phyloP scores from a whole-genome alignment of 345 rosid genomes.

The Fremontodendron californicum region DNA sequence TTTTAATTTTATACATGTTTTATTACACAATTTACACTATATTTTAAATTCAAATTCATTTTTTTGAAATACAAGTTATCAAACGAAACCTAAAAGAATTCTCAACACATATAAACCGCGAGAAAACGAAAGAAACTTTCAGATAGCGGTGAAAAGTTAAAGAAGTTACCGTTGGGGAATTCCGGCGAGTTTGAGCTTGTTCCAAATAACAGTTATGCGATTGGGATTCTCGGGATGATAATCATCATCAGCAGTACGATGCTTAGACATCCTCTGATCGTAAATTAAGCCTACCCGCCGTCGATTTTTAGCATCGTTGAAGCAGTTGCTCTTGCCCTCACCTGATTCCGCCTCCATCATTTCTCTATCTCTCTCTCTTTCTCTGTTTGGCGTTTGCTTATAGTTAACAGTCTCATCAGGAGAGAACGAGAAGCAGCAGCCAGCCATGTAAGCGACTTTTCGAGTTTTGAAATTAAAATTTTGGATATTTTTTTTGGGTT shows the following conservation, averaged over 20 bases:
- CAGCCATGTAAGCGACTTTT: no score
- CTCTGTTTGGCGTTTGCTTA: neutral
- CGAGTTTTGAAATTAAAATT: no score
- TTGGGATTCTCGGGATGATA: conserved; percentile 73
- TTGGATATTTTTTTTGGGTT: no score
- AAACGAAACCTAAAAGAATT: no score
- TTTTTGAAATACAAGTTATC: no score
- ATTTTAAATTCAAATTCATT: no score
- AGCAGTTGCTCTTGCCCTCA: neutral
- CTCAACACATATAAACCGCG: neutral
- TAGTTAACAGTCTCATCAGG: neutral
- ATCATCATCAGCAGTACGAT: conserved; percentile 60
- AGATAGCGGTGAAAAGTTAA: neutral
- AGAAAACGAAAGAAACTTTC: neutral
- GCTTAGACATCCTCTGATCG: conserved; percentile 86
- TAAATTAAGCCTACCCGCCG: conserved; percentile 67
- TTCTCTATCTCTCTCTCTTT: neutral
- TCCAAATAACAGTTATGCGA: conserved; percentile 76
- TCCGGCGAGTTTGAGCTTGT: conserved; percentile 53
- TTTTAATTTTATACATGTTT: no score
- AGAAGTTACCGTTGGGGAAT: conserved; percentile 54
- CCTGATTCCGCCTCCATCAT: conserved; percentile 17
- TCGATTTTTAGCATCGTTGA: neutral
- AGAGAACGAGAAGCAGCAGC: no score
- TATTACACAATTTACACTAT: no score